These are phyloP conservation scores for Acanthamoeba castellanii DNA, from an alignment of 208 protist species.

Conservation along the genomic window DNA sequence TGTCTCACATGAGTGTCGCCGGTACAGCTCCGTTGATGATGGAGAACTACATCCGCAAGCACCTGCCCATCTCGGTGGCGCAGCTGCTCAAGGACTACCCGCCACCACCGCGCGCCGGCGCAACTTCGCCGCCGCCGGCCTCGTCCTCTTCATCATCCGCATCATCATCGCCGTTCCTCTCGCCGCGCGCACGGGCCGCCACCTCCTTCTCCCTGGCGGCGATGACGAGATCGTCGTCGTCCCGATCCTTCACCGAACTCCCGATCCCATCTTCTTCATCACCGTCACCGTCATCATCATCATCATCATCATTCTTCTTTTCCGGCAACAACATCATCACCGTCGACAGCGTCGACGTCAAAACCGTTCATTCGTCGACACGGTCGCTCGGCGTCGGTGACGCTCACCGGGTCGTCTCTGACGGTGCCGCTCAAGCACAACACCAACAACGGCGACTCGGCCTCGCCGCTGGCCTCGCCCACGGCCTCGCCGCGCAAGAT, in stretches of 20 bases:
- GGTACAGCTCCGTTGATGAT: conserved; percentile 30
- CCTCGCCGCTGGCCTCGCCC: conserved; percentile 4
- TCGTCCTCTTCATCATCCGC: background rate
- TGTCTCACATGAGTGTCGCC: background rate
- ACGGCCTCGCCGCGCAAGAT: conserved; percentile 17
- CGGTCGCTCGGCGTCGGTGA: conserved; percentile 42
- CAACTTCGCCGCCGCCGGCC: background rate
- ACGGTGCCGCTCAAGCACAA: background rate
- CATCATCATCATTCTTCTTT: background rate
- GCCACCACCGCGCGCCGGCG: background rate
- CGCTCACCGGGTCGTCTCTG: background rate
- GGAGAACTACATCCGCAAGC: conserved; percentile 63
- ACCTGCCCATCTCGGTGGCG: conserved; percentile 8
- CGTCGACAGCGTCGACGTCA: background rate
- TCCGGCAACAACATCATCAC: background rate
- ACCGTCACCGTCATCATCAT: background rate
- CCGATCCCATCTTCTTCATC: background rate
- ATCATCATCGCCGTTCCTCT: background rate
- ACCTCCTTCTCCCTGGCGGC: background rate
- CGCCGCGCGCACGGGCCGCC: background rate
- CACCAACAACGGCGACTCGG: background rate
- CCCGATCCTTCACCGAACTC: conserved; percentile 25
- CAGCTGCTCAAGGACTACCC: conserved; percentile 35
- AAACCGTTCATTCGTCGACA: conserved; percentile 11
- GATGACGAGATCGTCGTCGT: conserved; percentile 25